phyloP scores from a whole-genome alignment of 2,329 filamentous ascomycete species.

The Domatiomyces catenatus region DNA sequence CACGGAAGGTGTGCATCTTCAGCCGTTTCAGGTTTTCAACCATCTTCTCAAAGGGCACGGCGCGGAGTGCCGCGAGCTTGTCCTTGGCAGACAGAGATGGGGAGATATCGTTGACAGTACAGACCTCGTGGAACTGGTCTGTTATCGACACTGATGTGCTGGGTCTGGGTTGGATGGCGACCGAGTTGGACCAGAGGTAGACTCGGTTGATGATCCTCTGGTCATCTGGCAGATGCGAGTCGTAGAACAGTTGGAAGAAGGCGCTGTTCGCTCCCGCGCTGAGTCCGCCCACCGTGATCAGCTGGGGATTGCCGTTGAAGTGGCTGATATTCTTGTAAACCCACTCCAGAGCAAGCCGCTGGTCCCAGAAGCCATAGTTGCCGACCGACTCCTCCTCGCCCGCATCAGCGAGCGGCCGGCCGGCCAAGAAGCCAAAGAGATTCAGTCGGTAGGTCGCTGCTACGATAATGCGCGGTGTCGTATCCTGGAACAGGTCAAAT shows the following conservation, averaged over 20 bases:
- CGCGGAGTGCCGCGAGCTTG: slow-evolving; percentile 23
- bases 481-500: slow-evolving; percentile 28
- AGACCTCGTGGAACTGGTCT: slow-evolving; percentile 31
- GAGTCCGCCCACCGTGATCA: slow-evolving; percentile 31
- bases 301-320: slow-evolving; percentile 33
- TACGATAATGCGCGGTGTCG: slow-evolving; percentile 23
- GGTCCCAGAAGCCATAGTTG: slow-evolving; percentile 35
- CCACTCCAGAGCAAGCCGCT: slow-evolving; percentile 37
- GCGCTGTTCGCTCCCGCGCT: slow-evolving; percentile 32
- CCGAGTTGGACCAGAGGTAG: slow-evolving; percentile 33
- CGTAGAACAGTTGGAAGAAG: slow-evolving; percentile 28
- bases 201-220: slow-evolving; percentile 23
- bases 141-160: slow-evolving; percentile 23
- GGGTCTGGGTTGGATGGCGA: slow-evolving; percentile 30
- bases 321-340: slow-evolving; percentile 31
- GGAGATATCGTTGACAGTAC: slow-evolving; percentile 22
- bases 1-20: slow-evolving; percentile 33
- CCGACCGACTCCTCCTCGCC: slow-evolving; percentile 21
- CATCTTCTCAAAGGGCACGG: slow-evolving; percentile 21
- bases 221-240: slow-evolving; percentile 18
- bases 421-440: slow-evolving; percentile 35
- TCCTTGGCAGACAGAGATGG: slow-evolving; percentile 11
- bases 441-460: slow-evolving; percentile 36
- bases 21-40: slow-evolving; percentile 24
- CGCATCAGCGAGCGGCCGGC: slow-evolving; percentile 23